These are phyloP conservation scores for Candida oleophila DNA, from an alignment of 805 yeast species.

Conservation along the genomic window DNA sequence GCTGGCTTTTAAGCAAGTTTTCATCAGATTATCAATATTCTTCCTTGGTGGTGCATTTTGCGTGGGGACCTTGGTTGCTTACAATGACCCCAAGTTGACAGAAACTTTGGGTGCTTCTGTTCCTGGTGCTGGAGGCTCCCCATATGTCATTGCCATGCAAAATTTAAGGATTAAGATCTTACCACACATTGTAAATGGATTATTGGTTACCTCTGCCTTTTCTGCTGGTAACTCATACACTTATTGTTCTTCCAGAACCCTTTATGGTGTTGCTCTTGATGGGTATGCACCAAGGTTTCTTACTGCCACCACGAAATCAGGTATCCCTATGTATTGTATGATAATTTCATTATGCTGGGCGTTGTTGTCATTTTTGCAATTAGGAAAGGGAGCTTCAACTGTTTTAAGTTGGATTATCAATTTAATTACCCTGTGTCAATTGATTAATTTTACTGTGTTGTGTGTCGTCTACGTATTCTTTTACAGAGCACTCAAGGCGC, in stretches of 20 bases:
- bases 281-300: conserved; percentile 48
- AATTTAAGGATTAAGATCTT: conserved; percentile 44
- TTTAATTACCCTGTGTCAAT: conserved; percentile 30
- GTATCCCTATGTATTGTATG: conserved; percentile 49
- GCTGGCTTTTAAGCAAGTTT: conserved; percentile 75
- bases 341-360: conserved; percentile 51
- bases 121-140: conserved; percentile 65
- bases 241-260: conserved; percentile 45
- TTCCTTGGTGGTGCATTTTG: conserved; percentile 74
- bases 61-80: conserved; percentile 75
- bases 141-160: conserved; percentile 49
- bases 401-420: conserved; percentile 37
- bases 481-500: conserved; percentile 58
- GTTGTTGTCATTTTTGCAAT: conserved; percentile 61
- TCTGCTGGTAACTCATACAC: conserved; percentile 51
- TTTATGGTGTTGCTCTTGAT: conserved; percentile 46
- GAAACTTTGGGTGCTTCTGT: conserved; percentile 53
- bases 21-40: conserved; percentile 63
- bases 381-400: conserved; percentile 30
- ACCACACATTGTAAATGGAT: conserved; percentile 46
- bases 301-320: conserved; percentile 43
- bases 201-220: conserved; percentile 43
- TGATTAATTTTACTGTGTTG: conserved; percentile 27
- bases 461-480: conserved; percentile 60
- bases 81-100: conserved; percentile 60